These are phyloP conservation scores for Volvariella surrecta DNA, from an alignment of 1,284 basidiomycete species.

Conservation along the genomic window DNA sequence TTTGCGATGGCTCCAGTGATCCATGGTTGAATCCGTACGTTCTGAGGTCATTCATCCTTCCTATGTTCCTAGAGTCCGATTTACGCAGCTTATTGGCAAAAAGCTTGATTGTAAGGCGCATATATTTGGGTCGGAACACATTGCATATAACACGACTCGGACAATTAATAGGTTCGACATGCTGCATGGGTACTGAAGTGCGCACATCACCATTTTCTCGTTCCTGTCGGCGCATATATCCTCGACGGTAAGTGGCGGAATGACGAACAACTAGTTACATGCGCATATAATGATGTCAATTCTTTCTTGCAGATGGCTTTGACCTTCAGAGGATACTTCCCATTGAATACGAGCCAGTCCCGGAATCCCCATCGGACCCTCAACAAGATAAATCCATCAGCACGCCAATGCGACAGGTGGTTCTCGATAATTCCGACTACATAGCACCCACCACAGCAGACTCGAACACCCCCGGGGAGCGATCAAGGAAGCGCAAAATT, in stretches of 20 bases:
- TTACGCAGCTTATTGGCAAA: slow-evolving; percentile 4
- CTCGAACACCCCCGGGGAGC: no score
- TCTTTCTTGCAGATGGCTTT: neutral
- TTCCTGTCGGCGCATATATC: slow-evolving; percentile 35
- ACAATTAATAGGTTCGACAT: slow-evolving; percentile 28
- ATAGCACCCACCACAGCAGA: no score
- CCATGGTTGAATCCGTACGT: slow-evolving; percentile 28
- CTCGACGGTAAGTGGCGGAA: slow-evolving; percentile 31
- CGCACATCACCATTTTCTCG: slow-evolving; percentile 27
- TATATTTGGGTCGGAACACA: neutral
- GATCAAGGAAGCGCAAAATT: no score
- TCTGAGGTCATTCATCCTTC: neutral
- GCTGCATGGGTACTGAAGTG: slow-evolving; percentile 37
- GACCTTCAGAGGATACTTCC: neutral
- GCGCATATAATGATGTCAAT: neutral
- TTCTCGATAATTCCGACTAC: no score
- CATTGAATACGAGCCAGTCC: neutral
- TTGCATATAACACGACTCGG: neutral
- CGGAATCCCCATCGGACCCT: no score
- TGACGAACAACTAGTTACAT: neutral
- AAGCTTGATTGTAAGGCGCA: neutral
- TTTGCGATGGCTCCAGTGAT: slow-evolving; percentile 28
- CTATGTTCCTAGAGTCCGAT: slow-evolving; percentile 12
- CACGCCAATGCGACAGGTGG: no score
- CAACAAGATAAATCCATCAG: no score